Conservation (phyloP, 768 basidiomycete genomes). For the Suillus decipiens region DNA sequence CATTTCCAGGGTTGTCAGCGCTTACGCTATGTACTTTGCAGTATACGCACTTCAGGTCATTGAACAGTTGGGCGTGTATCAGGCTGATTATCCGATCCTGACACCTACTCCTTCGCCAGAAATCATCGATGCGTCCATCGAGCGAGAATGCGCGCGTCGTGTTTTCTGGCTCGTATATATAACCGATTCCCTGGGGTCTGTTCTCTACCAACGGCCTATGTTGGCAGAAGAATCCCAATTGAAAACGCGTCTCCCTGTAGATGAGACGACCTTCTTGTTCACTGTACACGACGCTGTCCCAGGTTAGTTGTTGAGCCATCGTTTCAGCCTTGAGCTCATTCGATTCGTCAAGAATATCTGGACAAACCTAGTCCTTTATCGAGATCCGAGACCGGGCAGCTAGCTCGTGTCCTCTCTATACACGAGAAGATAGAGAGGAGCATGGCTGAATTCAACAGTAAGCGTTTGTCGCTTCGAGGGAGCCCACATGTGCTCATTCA, state of each 20-base stretch:
- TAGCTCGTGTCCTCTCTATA: conserved; percentile 68
- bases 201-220: conserved; percentile 37
- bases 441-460: conserved; percentile 54
- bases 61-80: conserved; percentile 64
- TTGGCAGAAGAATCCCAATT: conserved; percentile 46
- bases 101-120: conserved; percentile 60
- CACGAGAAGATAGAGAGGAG: conserved; percentile 61
- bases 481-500: conserved; percentile 27
- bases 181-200: conserved; percentile 51
- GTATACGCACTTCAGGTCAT: conserved; percentile 70
- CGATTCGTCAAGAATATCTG: conserved; percentile 58
- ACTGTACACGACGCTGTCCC: conserved; percentile 44
- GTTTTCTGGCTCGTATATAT: conserved; percentile 79
- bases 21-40: conserved; percentile 26
- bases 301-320: conserved; percentile 22
- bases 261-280: conserved; percentile 81
- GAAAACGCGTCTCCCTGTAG: conserved; percentile 70
- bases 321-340: conserved; percentile 8
- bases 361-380: conserved; percentile 55
- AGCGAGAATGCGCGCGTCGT: conserved; percentile 78
- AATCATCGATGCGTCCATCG: conserved; percentile 61
- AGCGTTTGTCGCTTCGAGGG: conserved; percentile 15
- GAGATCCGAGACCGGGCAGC: conserved; percentile 72
- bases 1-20: background rate
- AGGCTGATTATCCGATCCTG: conserved; percentile 59